phyloP scores from a whole-genome alignment of 1,139 yeast genomes.

The Hansenula sp. region DNA sequence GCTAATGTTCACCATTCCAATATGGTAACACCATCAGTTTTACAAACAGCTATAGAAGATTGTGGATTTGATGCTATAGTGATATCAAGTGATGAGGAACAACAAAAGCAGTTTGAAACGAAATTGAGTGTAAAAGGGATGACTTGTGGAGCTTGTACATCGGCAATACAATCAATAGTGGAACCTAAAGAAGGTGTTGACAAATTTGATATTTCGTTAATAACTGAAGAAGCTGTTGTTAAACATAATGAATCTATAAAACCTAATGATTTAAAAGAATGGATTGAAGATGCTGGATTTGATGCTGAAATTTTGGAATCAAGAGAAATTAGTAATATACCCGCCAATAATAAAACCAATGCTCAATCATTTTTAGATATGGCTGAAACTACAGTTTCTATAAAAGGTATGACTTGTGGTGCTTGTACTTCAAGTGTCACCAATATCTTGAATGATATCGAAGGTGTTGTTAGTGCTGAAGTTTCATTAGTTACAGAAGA shows the following conservation, averaged over 20 bases:
- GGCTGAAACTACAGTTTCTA: constrained; percentile 25
- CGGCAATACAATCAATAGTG: constrained; percentile 55
- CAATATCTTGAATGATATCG: constrained; percentile 41
- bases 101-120: constrained; percentile 6
- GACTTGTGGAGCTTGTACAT: constrained; percentile 84
- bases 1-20: constrained; percentile 47
- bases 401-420: constrained; percentile 85
- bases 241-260: constrained; percentile 28
- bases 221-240: constrained; percentile 69
- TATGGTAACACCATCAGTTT: constrained; percentile 28
- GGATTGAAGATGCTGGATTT: constrained; percentile 75
- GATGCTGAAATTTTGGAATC: constrained; percentile 41
- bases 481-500: constrained; percentile 75
- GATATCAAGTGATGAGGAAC: constrained; percentile 14
- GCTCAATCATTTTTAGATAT: not conserved
- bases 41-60: constrained; percentile 56
- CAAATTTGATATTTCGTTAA: constrained; percentile 54
- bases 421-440: constrained; percentile 71
- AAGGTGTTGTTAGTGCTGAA: constrained; percentile 35
- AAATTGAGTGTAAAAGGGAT: constrained; percentile 44
- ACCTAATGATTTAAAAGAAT: constrained; percentile 33
- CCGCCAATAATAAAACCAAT: not conserved
- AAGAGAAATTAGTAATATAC: constrained; percentile 22
- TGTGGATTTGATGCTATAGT: constrained; percentile 65
- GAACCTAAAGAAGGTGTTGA: constrained; percentile 34